Percentiles rank a stretch among this genome's conserved stretches.
These are phyloP conservation scores for Comarum palustre DNA, from an alignment of 306 rosid genomes.

Conservation along the genomic window DNA sequence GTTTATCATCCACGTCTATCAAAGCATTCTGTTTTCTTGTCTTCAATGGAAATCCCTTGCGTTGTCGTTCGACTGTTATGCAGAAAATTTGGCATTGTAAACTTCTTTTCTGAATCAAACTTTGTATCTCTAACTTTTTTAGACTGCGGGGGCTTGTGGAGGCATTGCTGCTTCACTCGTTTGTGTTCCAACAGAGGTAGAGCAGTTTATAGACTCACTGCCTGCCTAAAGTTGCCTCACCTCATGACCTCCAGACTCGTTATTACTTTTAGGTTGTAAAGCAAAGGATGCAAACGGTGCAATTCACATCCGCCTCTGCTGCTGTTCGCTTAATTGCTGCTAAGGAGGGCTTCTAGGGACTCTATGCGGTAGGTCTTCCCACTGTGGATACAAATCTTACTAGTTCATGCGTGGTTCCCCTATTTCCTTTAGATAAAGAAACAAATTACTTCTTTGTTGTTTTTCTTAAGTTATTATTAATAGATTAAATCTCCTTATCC, in stretches of 20 bases:
- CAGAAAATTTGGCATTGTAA: not conserved
- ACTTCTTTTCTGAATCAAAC: not conserved
- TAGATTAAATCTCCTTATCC: slow-evolving; percentile 13
- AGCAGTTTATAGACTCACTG: slow-evolving; percentile 18
- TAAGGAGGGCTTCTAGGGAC: slow-evolving; percentile 78
- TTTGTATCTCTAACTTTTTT: slow-evolving; percentile 20
- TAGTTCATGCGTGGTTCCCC: not conserved
- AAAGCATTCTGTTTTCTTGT: not conserved
- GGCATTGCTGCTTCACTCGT: slow-evolving; percentile 90
- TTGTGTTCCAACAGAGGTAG: slow-evolving; percentile 98
- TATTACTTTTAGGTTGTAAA: slow-evolving; percentile 69
- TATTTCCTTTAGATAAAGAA: not conserved
- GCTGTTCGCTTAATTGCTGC: slow-evolving; percentile 79
- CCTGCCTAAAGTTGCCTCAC: slow-evolving; percentile 18
- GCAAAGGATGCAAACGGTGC: slow-evolving; percentile 98
- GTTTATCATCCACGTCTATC: not conserved
- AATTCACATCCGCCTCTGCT: slow-evolving; percentile 70
- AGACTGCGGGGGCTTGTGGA: slow-evolving; percentile 96
- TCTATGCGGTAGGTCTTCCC: slow-evolving; percentile 67
- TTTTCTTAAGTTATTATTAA: not conserved
- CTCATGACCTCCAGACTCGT: slow-evolving; percentile 21
- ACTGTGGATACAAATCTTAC: not conserved
- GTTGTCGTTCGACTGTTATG: not conserved
- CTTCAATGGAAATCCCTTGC: not conserved
- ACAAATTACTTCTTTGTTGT: not conserved